Percentiles rank a stretch among this genome's conserved stretches.
phyloP scores from a whole-genome alignment of 192 early-diverging fungal genomes.

The Coemansia sp. region DNA sequence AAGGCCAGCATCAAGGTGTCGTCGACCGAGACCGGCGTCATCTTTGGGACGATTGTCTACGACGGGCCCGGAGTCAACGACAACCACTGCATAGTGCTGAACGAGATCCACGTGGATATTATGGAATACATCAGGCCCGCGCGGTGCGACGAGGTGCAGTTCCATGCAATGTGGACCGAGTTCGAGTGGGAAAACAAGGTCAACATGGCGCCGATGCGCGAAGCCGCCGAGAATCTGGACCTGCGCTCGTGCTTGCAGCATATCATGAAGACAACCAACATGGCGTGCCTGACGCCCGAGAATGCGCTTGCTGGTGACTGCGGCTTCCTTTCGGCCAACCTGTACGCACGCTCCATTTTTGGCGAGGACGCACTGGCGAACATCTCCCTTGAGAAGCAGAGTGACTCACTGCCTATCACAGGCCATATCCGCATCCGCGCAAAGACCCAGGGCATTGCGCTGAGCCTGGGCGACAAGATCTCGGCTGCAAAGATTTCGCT shows the following conservation, averaged over 20 bases:
- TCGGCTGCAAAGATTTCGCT: conserved; percentile 50
- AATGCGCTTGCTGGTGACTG: conserved; percentile 90
- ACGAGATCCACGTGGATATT: conserved; percentile 98
- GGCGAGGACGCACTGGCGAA: conserved; percentile 99
- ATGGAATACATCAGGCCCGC: conserved; percentile 99
- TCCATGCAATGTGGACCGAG: conserved; percentile 98
- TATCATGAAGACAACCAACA: conserved; percentile 95
- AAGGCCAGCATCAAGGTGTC: conserved; percentile 99
- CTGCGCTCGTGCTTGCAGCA: conserved; percentile 86
- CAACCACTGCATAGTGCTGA: conserved; percentile 89
- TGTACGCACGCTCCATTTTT: conserved; percentile 95
- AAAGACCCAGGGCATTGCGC: conserved; percentile 98
- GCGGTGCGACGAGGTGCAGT: conserved; percentile 87
- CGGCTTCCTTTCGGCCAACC: conserved; percentile 95
- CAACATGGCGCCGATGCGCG: conserved; percentile 91
- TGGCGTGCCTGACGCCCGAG: conserved; percentile 97
- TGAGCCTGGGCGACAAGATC: conserved; percentile 87
- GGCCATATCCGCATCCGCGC: conserved; percentile 97
- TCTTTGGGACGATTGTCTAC: conserved; percentile 98
- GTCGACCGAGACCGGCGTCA: conserved; percentile 96
- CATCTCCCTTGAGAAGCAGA: conserved; percentile 86
- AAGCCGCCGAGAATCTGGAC: conserved; percentile 64
- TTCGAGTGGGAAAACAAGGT: conserved; percentile 99
- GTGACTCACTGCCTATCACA: conserved; percentile 70
- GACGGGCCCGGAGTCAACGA: conserved; percentile 92